Conservation (phyloP, 2,329 filamentous ascomycete genomes). For the Neophaeococcomyces mojaviensis region DNA sequence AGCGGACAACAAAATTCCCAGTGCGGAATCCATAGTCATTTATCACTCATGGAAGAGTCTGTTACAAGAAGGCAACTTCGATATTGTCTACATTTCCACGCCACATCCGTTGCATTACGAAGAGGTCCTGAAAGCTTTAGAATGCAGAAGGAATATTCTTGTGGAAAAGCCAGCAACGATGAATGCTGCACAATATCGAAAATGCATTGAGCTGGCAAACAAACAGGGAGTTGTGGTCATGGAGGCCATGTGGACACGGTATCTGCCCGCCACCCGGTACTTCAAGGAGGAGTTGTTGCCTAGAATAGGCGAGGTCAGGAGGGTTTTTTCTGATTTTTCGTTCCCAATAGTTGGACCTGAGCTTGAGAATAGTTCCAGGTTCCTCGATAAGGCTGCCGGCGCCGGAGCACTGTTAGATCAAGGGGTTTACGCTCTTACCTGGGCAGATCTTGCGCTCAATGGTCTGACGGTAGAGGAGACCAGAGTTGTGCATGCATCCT, state of each 20-base stretch:
- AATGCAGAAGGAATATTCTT: conserved; percentile 23
- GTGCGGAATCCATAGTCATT: conserved; percentile 18
- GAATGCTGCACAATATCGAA: conserved; percentile 21
- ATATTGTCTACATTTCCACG: conserved; percentile 27
- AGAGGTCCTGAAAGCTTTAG: conserved; percentile 21
- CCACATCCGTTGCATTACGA: conserved; percentile 26
- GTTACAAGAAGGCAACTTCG: conserved; percentile 25
- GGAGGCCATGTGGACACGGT: conserved; percentile 28
- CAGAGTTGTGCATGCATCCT: conserved; percentile 20
- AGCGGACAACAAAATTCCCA: conserved; percentile 19
- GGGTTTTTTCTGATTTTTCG: conserved; percentile 25
- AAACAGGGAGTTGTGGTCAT: conserved; percentile 23
- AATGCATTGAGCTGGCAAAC: conserved; percentile 10
- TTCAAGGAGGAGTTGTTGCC: conserved; percentile 48
- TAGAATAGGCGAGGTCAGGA: conserved; percentile 53
- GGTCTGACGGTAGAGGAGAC: conserved; percentile 38
- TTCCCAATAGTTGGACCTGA: conserved; percentile 24
- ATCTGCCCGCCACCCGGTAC: conserved; percentile 24
- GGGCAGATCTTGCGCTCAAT: conserved; percentile 49
- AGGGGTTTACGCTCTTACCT: conserved; percentile 80
- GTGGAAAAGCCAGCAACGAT: conserved; percentile 27
- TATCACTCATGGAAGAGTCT: conserved; percentile 24
- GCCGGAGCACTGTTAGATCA: conserved; percentile 76
- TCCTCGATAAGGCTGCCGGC: conserved; percentile 75
- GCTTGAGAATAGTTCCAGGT: conserved; percentile 48